Evolutionary conservation across 306 rosid species (phyloP).

Genomic region (Cicer judaicum): DNA sequence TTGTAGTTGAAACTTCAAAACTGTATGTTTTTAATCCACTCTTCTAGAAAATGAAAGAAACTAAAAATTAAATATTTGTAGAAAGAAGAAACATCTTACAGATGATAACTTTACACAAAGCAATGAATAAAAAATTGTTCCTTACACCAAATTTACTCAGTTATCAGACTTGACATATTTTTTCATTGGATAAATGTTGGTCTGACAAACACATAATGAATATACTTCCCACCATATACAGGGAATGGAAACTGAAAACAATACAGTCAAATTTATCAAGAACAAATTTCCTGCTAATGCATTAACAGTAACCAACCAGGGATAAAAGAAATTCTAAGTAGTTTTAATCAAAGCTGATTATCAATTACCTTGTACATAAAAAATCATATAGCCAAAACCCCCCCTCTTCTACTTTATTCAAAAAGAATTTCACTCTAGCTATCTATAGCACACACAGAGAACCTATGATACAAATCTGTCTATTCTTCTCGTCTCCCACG

Average conservation of each 20-base stretch:
- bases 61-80: not conserved
- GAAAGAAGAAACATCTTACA: not conserved
- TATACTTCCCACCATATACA: conserved; percentile 54
- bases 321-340: conserved; percentile 45
- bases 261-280: conserved; percentile 26
- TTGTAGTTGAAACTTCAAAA: no score
- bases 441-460: conserved; percentile 71
- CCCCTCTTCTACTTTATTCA: conserved; percentile 64
- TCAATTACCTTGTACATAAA: conserved; percentile 58
- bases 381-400: conserved; percentile 68
- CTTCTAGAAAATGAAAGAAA: not conserved
- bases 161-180: conserved; percentile 38
- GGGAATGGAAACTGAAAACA: conserved; percentile 43
- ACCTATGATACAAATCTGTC: conserved; percentile 77
- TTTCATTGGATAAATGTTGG: conserved; percentile 53
- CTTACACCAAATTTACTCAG: conserved; percentile 21
- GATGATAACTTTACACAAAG: not conserved
- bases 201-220: conserved; percentile 63
- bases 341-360: conserved; percentile 57
- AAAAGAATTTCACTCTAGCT: conserved; percentile 92
- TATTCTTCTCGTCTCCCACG: conserved; percentile 45
- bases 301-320: conserved; percentile 56
- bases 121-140: conserved; percentile 30
- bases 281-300: conserved; percentile 53
- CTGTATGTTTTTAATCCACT: no score